Conservation (phyloP, 441 rosid genomes). For the Geranium incanum region DNA sequence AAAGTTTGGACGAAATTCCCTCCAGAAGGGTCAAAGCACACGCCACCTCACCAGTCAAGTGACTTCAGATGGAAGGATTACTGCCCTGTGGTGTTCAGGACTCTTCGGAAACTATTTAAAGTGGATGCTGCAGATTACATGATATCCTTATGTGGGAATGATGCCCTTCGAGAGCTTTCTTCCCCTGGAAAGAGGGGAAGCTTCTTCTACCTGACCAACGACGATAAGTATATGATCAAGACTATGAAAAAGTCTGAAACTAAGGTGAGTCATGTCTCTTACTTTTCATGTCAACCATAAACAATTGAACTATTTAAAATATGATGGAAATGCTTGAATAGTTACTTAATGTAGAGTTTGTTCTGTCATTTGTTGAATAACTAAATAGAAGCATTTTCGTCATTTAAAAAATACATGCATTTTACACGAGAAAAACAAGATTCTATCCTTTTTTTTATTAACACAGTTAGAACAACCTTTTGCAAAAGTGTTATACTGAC, state of each 20-base stretch:
- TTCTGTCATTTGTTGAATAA: too few species aligned
- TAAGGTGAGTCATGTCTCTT: conserved; percentile 34
- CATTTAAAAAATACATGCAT: too few species aligned
- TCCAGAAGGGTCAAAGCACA: conserved; percentile 66
- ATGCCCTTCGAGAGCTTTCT: conserved; percentile 93
- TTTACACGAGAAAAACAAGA: too few species aligned
- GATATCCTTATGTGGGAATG: conserved; percentile 89
- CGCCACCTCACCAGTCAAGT: conserved; percentile 89
- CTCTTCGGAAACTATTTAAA: conserved; percentile 78
- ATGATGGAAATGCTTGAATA: too few species aligned
- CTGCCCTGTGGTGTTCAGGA: conserved; percentile 68
- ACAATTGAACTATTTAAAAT: too few species aligned
- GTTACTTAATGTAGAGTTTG: too few species aligned
- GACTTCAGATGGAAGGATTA: conserved; percentile 98
- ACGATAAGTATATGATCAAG: conserved; percentile 34
- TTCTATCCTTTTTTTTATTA: too few species aligned
- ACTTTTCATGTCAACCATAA: too few species aligned
- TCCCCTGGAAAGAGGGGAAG: conserved; percentile 99
- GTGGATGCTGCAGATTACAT: conserved; percentile 97
- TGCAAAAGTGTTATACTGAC: too few species aligned
- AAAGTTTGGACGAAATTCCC: too few species aligned
- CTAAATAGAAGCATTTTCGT: too few species aligned
- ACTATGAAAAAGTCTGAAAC: conserved; percentile 84
- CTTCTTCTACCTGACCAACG: conserved; percentile 84
- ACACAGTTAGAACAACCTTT: too few species aligned